phyloP scores from a whole-genome alignment of 352 stramenopile species.

The Pythium utonaiense region DNA sequence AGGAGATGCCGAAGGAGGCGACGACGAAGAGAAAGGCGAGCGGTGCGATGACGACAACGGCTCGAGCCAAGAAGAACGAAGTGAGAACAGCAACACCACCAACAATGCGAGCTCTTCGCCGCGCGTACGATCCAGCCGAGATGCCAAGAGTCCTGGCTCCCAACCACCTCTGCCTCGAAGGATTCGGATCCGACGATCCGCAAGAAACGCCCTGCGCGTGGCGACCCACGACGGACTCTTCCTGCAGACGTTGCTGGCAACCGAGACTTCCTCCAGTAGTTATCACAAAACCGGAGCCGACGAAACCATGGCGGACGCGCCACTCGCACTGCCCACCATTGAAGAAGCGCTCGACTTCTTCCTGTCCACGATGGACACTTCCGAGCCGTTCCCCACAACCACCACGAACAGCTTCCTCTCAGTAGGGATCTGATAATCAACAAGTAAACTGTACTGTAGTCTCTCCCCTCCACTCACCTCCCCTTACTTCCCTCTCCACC shows the following conservation, averaged over 20 bases:
- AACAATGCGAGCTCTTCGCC: neutral
- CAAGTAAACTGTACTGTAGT: neutral
- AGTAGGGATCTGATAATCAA: neutral
- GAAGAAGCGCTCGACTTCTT: slow-evolving; percentile 29
- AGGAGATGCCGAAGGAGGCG: neutral
- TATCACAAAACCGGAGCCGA: neutral
- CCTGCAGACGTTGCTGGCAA: neutral
- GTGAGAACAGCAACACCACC: neutral
- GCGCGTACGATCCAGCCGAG: neutral
- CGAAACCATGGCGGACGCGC: neutral
- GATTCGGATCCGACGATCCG: slow-evolving; percentile 16
- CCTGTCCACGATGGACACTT: slow-evolving; percentile 12
- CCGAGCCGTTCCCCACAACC: neutral
- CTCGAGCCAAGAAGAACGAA: neutral
- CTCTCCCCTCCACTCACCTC: neutral
- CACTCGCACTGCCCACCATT: slow-evolving; percentile 15
- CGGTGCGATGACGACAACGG: neutral
- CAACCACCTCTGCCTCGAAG: slow-evolving; percentile 6
- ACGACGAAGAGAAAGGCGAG: neutral
- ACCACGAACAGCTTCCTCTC: neutral
- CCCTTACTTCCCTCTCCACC: too few relatives aligned
- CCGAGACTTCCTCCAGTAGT: neutral
- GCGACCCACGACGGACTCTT: slow-evolving; percentile 10
- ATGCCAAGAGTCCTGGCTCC: neutral
- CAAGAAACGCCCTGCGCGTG: slow-evolving; percentile 9